Evolutionary conservation across 805 yeast genomes (phyloP).

Genomic region (Candida vaughaniae): DNA sequence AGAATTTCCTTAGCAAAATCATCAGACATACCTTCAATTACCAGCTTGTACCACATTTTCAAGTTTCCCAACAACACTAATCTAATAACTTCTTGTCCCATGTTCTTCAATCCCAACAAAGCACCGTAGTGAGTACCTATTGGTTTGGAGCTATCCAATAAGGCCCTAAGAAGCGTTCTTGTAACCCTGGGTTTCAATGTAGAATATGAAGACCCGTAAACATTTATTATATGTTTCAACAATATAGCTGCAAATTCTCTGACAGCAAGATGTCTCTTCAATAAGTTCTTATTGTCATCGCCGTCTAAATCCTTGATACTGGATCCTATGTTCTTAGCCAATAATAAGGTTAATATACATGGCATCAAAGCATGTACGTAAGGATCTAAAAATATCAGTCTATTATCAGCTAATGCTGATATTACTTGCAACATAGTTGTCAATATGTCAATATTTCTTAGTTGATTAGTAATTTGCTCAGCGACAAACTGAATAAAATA

Average conservation of each 20-base stretch:
- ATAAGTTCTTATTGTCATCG: conserved; percentile 24
- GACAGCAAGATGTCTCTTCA: conserved; percentile 52
- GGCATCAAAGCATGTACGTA: conserved; percentile 97
- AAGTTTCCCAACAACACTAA: conserved; percentile 82
- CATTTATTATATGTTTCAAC: conserved; percentile 70
- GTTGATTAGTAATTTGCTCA: conserved; percentile 87
- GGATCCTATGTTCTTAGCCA: conserved; percentile 85
- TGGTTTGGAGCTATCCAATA: conserved; percentile 79
- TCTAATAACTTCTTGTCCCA: conserved; percentile 87
- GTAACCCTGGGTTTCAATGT: conserved; percentile 92
- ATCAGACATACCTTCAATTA: conserved; percentile 45
- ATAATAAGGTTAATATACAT: conserved; percentile 82
- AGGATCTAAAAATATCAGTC: conserved; percentile 87
- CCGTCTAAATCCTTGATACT: conserved; percentile 34
- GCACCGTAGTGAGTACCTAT: conserved; percentile 93
- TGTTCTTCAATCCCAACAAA: conserved; percentile 73
- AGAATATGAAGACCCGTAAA: conserved; percentile 82
- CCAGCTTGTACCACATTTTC: conserved; percentile 71
- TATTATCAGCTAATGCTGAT: conserved; percentile 78
- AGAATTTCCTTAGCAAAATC: conserved; percentile 48
- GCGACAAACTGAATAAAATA: conserved; percentile 95
- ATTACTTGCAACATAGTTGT: conserved; percentile 87
- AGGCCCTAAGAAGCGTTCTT: conserved; percentile 86
- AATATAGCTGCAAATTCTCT: conserved; percentile 88
- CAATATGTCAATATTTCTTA: conserved; percentile 66